phyloP scores from a whole-genome alignment of 1,284 basidiomycete species.

The Trichosporon sp. region DNA sequence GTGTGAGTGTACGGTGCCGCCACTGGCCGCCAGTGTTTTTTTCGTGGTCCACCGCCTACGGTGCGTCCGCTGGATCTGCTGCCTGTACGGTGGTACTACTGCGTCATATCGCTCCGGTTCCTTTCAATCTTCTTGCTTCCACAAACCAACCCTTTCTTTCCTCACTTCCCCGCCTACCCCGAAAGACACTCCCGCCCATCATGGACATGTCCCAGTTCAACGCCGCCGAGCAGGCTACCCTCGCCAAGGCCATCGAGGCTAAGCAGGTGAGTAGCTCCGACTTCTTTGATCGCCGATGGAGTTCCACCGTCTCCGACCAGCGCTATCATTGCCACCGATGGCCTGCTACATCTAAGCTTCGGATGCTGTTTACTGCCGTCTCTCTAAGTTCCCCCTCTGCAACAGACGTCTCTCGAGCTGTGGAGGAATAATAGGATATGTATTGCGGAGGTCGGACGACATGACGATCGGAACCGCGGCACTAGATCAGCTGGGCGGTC shows the following conservation, averaged over 20 bases:
- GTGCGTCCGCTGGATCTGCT: not conserved
- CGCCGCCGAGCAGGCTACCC: conserved; percentile 82
- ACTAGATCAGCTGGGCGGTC: not conserved
- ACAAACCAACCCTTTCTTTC: not conserved
- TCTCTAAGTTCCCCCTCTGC: too few relatives aligned
- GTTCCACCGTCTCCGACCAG: not conserved
- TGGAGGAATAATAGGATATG: too few relatives aligned
- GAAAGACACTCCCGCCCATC: conserved; percentile 18
- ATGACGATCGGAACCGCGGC: not conserved
- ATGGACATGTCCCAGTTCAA: conserved; percentile 89
- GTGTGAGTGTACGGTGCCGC: not conserved
- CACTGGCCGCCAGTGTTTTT: conserved; percentile 11
- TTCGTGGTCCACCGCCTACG: not conserved
- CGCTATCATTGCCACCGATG: too few relatives aligned
- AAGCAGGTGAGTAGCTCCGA: conserved; percentile 69
- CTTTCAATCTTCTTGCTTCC: not conserved
- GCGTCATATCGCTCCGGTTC: conserved; percentile 1
- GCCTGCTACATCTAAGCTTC: too few relatives aligned
- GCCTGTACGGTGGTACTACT: not conserved
- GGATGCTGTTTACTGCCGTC: too few relatives aligned
- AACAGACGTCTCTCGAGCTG: too few relatives aligned
- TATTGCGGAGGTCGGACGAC: too few relatives aligned
- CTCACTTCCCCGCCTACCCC: not conserved
- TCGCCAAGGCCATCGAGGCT: conserved; percentile 85
- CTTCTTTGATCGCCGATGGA: not conserved